Evolutionary conservation across 345 rosid species (phyloP), one percentile per base, ranked within the genome.

Genomic region (Salix purpurea): DNA sequence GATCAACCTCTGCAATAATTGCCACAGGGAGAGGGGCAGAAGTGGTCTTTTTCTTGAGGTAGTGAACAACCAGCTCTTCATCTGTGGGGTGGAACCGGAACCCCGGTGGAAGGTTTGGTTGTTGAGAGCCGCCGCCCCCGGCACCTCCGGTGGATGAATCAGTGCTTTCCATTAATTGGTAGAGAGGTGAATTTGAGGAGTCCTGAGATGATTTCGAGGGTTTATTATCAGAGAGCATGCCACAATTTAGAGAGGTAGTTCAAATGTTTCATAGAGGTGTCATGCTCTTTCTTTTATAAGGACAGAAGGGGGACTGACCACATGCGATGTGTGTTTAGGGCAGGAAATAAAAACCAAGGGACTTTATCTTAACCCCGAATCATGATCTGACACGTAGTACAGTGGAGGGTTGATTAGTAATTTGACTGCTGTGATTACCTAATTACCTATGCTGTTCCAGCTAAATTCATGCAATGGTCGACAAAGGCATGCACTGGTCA

Each of bases 81-180:
- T 82, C 84, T 2, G 84, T 82, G 7, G 84, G 84, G 46, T 82
- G 84, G 75, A 82, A 82, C 30, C 84, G 72, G 73, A 82, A 82
- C 3, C 84, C 84, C 1, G 84, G 84, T 0, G 84, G 84, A 13
- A 82, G 84, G 54, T 74, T 82, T n/a, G 84, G 84, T 28, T 82
- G 78, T 7, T 77, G 81, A 6, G 78, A 40, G 39, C 76, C 74
- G 58, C 11, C 60, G 9, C 60, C 61, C 0, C 28, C 62, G 2
- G 62, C 28, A 58, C 62, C 62, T n/a, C 62, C 62, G 0, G 81
- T n/a, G 1, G 84, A 82, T 1, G 84, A 82, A 34, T 82, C 84
- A 5, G 76, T 74, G 79, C 84, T 82, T 24, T 82, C 81, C 84
- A 82, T 82, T 0, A 42, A 42, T 11, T 46, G 18, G 0, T 24